Evolutionary conservation across 140 eudicot genomes (phyloP).

Genomic region (Oenanthe javanica): DNA sequence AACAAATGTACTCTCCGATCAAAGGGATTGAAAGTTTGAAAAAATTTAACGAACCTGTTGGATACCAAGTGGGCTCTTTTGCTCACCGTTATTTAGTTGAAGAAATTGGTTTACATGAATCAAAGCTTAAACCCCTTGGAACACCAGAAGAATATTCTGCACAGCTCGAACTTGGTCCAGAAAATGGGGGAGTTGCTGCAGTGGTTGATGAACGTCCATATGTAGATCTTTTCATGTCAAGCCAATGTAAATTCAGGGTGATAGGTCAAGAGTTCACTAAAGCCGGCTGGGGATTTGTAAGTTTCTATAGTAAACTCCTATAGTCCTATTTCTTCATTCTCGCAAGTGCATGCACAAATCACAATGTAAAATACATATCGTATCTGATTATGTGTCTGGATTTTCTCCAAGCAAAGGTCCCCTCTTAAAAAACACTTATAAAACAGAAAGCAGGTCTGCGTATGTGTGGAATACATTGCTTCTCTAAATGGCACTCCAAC

Average conservation of each 20-base stretch:
- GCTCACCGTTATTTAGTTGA: slow-evolving; percentile 34
- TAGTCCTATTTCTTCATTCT: neutral
- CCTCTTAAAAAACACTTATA: neutral
- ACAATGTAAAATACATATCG: neutral
- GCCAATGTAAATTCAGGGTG: slow-evolving; percentile 34
- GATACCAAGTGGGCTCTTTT: slow-evolving; percentile 50
- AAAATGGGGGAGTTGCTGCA: slow-evolving; percentile 44
- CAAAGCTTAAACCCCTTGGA: slow-evolving; percentile 42
- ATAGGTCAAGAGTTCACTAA: slow-evolving; percentile 59
- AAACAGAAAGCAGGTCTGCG: too few relatives aligned
- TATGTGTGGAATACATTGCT: neutral
- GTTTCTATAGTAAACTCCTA: slow-evolving; percentile 15
- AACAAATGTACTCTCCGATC: slow-evolving; percentile 46
- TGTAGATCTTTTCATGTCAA: slow-evolving; percentile 43
- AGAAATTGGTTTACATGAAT: slow-evolving; percentile 34
- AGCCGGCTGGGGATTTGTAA: slow-evolving; percentile 66
- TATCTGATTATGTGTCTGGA: neutral
- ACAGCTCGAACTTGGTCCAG: slow-evolving; percentile 29
- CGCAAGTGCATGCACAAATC: neutral
- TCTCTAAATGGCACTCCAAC: neutral
- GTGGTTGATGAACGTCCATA: slow-evolving; percentile 62
- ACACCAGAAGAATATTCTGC: slow-evolving; percentile 43
- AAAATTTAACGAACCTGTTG: slow-evolving; percentile 31
- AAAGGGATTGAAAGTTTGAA: slow-evolving; percentile 41
- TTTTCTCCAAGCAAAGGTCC: neutral